A percentile compares a stretch with the other conserved stretches of the same genome.
phyloP scores from a whole-genome alignment of 257 asterid genomes.

The Asclepias syriaca region DNA sequence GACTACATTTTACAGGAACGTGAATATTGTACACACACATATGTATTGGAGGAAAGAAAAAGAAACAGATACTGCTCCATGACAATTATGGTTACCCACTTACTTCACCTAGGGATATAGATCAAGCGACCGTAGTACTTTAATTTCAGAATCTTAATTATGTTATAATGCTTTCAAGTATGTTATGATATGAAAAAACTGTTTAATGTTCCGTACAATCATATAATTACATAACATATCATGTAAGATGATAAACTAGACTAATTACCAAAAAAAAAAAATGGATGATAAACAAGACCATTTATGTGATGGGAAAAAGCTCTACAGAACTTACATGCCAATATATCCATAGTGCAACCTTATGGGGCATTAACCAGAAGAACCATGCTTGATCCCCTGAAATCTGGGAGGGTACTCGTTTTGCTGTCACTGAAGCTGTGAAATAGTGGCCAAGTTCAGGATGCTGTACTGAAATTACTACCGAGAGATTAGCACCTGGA shows the following conservation, averaged over 20 bases:
- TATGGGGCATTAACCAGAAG: conserved; percentile 99
- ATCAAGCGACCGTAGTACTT: neutral
- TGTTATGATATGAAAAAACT: neutral
- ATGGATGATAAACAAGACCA: neutral
- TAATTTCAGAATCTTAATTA: neutral
- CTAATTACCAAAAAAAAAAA: too few species aligned
- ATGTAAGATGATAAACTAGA: neutral
- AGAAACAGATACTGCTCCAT: neutral
- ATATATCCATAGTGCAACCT: conserved; percentile 88
- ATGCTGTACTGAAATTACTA: conserved; percentile 72
- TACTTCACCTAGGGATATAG: neutral
- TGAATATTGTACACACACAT: too few species aligned
- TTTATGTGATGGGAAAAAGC: neutral
- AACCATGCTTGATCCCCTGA: conserved; percentile 48
- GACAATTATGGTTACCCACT: neutral
- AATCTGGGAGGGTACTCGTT: conserved; percentile 38
- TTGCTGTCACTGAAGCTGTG: conserved; percentile 85
- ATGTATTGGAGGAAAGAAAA: too few species aligned
- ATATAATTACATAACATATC: neutral
- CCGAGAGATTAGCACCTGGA: conserved; percentile 60
- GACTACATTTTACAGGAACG: neutral
- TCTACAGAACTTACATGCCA: conserved; percentile 66
- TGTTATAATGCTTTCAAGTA: neutral
- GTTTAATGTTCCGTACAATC: neutral
- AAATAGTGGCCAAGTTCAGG: conserved; percentile 87